Conservation (phyloP, 768 basidiomycete species). For the Serendipita sp. region DNA sequence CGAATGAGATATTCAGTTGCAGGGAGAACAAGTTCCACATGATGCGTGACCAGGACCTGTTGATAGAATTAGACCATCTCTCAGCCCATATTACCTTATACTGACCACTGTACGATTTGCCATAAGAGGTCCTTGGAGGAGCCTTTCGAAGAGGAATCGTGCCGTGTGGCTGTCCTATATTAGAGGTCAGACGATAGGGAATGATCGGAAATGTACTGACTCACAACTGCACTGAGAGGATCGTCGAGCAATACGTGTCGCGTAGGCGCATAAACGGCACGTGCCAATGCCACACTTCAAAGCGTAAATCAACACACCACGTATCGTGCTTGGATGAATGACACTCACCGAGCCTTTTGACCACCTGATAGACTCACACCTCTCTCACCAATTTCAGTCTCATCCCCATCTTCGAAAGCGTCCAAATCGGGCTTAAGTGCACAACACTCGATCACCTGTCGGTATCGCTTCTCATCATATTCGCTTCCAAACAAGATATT, state of each 20-base stretch:
- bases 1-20: constrained; percentile 24
- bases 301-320: neutral
- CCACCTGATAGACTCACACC: constrained; percentile 68
- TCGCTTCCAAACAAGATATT: constrained; percentile 45
- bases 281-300: constrained; percentile 56
- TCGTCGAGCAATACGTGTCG: constrained; percentile 22
- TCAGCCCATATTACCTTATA: neutral
- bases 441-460: constrained; percentile 24
- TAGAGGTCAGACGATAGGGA: neutral
- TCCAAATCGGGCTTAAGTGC: constrained; percentile 27
- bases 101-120: constrained; percentile 22
- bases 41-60: constrained; percentile 27
- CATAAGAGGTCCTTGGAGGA: constrained; percentile 17
- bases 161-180: constrained; percentile 19
- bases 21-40: constrained; percentile 28
- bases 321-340: neutral
- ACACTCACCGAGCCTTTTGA: constrained; percentile 53
- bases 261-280: constrained; percentile 61
- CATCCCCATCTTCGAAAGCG: constrained; percentile 27
- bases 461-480: constrained; percentile 23
- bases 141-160: constrained; percentile 16
- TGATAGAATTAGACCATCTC: neutral
- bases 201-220: neutral
- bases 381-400: constrained; percentile 21
- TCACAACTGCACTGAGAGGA: constrained; percentile 17